Percentiles rank a stretch among this genome's conserved stretches.
These are phyloP conservation scores for Eurotiales sp. DNA, from an alignment of 2,329 filamentous ascomycete species.

Conservation along the genomic window DNA sequence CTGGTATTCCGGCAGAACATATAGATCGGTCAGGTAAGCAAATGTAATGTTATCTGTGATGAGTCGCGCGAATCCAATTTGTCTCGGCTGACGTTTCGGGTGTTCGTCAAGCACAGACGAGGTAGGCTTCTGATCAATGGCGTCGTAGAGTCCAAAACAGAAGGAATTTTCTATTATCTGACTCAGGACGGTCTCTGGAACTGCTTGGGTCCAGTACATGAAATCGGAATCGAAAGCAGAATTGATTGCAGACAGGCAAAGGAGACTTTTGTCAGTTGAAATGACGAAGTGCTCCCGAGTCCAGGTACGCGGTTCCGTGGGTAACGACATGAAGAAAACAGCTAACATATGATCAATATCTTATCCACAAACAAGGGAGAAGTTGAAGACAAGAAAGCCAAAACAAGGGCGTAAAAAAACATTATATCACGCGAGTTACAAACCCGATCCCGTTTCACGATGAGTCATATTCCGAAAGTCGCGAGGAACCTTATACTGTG, in stretches of 20 bases:
- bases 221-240: constrained; percentile 54
- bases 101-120: neutral
- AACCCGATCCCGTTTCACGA: too few relatives aligned
- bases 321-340: neutral
- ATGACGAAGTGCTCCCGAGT: constrained; percentile 52
- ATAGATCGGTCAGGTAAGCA: constrained; percentile 67
- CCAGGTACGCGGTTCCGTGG: neutral
- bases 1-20: constrained; percentile 58
- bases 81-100: constrained; percentile 21
- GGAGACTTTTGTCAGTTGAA: constrained; percentile 56
- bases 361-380: too few relatives aligned
- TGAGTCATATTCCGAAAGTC: too few relatives aligned
- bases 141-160: constrained; percentile 55
- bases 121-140: constrained; percentile 3
- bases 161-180: constrained; percentile 57
- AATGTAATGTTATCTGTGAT: constrained; percentile 68
- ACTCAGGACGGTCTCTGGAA: constrained; percentile 48
- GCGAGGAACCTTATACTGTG: too few relatives aligned
- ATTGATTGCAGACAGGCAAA: constrained; percentile 55
- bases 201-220: constrained; percentile 58
- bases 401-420: too few relatives aligned
- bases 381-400: too few relatives aligned
- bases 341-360: too few relatives aligned
- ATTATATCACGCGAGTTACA: too few relatives aligned
- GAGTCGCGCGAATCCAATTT: constrained; percentile 59